Percentiles rank a stretch among this genome's conserved stretches.
phyloP scores from a whole-genome alignment of 148 eudicot genomes.

The Amaranthus palmeri region DNA sequence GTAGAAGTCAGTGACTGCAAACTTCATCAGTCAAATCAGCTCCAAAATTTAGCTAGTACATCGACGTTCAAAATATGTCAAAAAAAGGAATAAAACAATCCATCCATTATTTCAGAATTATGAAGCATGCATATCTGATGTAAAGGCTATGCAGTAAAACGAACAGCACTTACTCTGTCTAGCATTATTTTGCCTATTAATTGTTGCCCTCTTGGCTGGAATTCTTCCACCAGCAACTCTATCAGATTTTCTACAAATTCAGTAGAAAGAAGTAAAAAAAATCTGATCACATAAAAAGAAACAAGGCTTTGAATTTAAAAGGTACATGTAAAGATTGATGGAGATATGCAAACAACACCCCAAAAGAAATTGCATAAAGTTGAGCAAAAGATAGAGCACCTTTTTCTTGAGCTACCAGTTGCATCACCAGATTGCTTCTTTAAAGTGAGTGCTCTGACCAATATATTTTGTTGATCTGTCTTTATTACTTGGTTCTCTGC shows the following conservation, averaged over 20 bases:
- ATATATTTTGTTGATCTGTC: constrained; percentile 83
- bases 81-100: neutral
- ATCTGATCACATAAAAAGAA: neutral
- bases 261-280: neutral
- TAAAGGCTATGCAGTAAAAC: neutral
- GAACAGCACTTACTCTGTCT: constrained; percentile 44
- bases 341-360: neutral
- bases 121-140: neutral
- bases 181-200: constrained; percentile 40
- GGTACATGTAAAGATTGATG: neutral
- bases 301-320: neutral
- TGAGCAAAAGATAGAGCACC: constrained; percentile 33
- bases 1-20: neutral
- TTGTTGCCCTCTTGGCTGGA: constrained; percentile 58
- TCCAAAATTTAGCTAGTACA: neutral
- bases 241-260: constrained; percentile 58
- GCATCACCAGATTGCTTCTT: constrained; percentile 63
- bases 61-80: too few relatives aligned
- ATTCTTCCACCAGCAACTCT: constrained; percentile 58
- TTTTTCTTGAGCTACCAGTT: constrained; percentile 65
- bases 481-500: constrained; percentile 82
- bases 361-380: neutral
- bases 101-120: neutral
- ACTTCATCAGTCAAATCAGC: neutral
- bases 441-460: constrained; percentile 80